A percentile compares a stretch with the other conserved stretches of the same genome.
phyloP scores from a whole-genome alignment of 305 asterid species.

The Coffea humblotiana region DNA sequence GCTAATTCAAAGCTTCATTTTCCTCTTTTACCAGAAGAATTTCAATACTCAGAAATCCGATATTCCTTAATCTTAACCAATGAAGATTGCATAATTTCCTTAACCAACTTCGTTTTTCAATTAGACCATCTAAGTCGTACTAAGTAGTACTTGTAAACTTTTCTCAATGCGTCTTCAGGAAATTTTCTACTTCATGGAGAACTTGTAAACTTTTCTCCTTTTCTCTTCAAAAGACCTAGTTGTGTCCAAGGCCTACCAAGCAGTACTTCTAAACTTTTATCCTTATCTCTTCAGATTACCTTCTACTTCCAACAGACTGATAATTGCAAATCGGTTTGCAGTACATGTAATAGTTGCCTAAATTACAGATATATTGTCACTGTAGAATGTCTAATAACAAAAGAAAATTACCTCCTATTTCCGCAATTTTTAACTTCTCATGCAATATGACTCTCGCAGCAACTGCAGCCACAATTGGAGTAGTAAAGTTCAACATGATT shows the following conservation, averaged over 20 bases:
- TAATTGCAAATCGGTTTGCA: neutral
- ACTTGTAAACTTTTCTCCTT: too few relatives aligned
- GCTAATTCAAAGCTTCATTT: neutral
- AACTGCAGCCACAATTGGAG: conserved; percentile 42
- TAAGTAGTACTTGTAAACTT: too few relatives aligned
- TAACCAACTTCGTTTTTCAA: neutral
- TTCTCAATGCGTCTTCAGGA: too few relatives aligned
- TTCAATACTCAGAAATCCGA: neutral
- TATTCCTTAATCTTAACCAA: neutral
- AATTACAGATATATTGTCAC: neutral
- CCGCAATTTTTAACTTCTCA: conserved; percentile 39
- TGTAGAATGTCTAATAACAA: neutral
- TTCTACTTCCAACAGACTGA: neutral
- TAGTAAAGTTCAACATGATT: conserved; percentile 34
- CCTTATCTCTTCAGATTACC: neutral
- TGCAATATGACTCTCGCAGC: conserved; percentile 37
- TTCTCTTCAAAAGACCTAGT: too few relatives aligned
- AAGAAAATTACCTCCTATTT: conserved; percentile 39
- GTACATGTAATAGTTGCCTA: neutral
- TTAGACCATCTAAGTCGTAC: neutral
- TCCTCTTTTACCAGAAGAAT: neutral
- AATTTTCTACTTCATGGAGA: too few relatives aligned
- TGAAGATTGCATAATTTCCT: neutral
- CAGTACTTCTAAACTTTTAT: neutral
- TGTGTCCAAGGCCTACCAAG: too few relatives aligned